Evolutionary conservation across 1,284 basidiomycete genomes (phyloP).

Genomic region (Puccinia triticina): DNA sequence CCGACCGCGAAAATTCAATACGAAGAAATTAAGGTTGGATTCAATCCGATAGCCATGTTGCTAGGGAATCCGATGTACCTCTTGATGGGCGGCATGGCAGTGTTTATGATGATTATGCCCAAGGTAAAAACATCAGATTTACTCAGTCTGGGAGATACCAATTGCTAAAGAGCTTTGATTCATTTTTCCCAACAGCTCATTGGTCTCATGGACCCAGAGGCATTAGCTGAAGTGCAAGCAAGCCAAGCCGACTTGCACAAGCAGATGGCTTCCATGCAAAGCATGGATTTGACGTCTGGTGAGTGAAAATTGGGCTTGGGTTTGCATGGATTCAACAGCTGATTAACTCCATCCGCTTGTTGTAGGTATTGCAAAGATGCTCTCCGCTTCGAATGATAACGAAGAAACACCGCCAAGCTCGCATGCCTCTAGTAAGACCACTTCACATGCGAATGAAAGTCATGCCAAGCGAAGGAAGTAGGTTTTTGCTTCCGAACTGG

Average conservation of each 20-base stretch:
- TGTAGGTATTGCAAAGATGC: slow-evolving; percentile 36
- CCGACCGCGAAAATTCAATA: slow-evolving; percentile 27
- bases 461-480: slow-evolving; percentile 38
- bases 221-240: slow-evolving; percentile 40
- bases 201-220: slow-evolving; percentile 35
- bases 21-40: slow-evolving; percentile 34
- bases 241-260: slow-evolving; percentile 45
- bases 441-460: slow-evolving; percentile 11
- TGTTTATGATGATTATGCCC: slow-evolving; percentile 46
- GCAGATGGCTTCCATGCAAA: slow-evolving; percentile 33
- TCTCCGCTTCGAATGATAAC: slow-evolving; percentile 5
- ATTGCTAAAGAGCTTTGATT: not conserved
- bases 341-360: not conserved
- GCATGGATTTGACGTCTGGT: slow-evolving; percentile 38
- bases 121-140: not conserved
- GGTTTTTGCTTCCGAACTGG: not conserved
- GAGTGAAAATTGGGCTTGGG: not conserved
- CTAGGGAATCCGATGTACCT: slow-evolving; percentile 46
- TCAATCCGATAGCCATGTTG: slow-evolving; percentile 40
- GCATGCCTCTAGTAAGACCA: not conserved
- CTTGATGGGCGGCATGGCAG: slow-evolving; percentile 31
- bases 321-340: not conserved
- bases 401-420: not conserved
- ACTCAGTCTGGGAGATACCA: not conserved
- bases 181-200: slow-evolving; percentile 18